Conservation (phyloP, 352 stramenopile genomes). For the Pythium phragmiticola region DNA sequence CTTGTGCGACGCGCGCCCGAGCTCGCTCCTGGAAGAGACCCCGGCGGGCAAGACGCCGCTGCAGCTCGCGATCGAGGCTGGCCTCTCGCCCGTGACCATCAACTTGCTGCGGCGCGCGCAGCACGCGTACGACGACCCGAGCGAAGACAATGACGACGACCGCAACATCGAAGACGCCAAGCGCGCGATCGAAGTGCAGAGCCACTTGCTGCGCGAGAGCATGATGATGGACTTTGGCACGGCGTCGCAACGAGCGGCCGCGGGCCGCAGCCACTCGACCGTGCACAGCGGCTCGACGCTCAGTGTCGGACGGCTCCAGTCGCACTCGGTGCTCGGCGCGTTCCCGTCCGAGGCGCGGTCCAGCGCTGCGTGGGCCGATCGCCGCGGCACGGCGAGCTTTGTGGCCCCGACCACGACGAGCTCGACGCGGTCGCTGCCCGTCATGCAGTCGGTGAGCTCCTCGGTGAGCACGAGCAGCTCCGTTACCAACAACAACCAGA, state of each 20-base stretch:
- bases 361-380: slow-evolving; percentile 20
- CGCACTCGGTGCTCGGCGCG: slow-evolving; percentile 23
- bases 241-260: neutral
- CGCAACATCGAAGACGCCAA: slow-evolving; percentile 70
- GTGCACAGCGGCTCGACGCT: slow-evolving; percentile 15
- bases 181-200: slow-evolving; percentile 74
- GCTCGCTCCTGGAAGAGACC: slow-evolving; percentile 67
- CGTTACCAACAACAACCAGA: neutral
- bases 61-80: slow-evolving; percentile 59
- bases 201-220: slow-evolving; percentile 69
- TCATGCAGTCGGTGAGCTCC: slow-evolving; percentile 8
- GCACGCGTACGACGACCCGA: slow-evolving; percentile 64
- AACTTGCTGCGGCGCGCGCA: slow-evolving; percentile 69
- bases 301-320: slow-evolving; percentile 22
- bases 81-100: slow-evolving; percentile 43
- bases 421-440: slow-evolving; percentile 14
- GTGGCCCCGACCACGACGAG: slow-evolving; percentile 21
- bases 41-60: slow-evolving; percentile 70
- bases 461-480: slow-evolving; percentile 9
- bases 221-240: slow-evolving; percentile 47
- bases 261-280: neutral
- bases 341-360: slow-evolving; percentile 24
- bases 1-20: slow-evolving; percentile 64
- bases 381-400: slow-evolving; percentile 14
- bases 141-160: slow-evolving; percentile 48